A percentile compares a stretch with the other conserved stretches of the same genome.
These are phyloP conservation scores for Geranium incanum DNA, from an alignment of 441 rosid species.

Conservation along the genomic window DNA sequence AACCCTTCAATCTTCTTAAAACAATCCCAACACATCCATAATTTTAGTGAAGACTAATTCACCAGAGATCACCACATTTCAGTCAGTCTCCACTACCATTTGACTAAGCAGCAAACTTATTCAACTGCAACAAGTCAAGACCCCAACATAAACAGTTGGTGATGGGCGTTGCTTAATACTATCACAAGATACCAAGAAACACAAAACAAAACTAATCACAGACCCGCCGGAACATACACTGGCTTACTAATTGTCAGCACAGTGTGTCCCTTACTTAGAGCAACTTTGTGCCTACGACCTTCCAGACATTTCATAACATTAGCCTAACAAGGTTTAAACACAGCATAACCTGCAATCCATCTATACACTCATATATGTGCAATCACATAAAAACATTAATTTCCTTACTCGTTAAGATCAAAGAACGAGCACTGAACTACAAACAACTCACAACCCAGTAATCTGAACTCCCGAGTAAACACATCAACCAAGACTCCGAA, in stretches of 20 bases:
- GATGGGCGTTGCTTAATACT: too few species aligned
- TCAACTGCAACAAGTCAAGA: too few species aligned
- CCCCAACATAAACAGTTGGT: too few species aligned
- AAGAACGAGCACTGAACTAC: too few species aligned
- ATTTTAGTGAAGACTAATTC: background rate
- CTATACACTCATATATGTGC: too few species aligned
- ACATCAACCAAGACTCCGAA: too few species aligned
- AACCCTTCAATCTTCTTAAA: background rate
- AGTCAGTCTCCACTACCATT: background rate
- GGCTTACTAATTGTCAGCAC: conserved; percentile 81
- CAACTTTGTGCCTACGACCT: background rate
- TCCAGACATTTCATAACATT: conserved; percentile 28
- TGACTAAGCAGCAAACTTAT: background rate
- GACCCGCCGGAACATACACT: conserved; percentile 72
- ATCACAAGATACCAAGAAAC: background rate
- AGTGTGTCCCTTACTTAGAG: conserved; percentile 57
- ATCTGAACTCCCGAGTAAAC: too few species aligned
- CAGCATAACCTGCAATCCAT: background rate
- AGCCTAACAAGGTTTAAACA: conserved; percentile 34
- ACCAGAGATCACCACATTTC: background rate
- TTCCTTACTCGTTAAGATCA: too few species aligned
- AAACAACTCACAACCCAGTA: too few species aligned
- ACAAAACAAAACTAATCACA: background rate
- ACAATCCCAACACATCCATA: background rate
- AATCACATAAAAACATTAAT: too few species aligned